Percentiles rank a stretch among this genome's conserved stretches.
phyloP scores from a whole-genome alignment of 371 early-diverging fungal genomes.

The Mucor piriformis region DNA sequence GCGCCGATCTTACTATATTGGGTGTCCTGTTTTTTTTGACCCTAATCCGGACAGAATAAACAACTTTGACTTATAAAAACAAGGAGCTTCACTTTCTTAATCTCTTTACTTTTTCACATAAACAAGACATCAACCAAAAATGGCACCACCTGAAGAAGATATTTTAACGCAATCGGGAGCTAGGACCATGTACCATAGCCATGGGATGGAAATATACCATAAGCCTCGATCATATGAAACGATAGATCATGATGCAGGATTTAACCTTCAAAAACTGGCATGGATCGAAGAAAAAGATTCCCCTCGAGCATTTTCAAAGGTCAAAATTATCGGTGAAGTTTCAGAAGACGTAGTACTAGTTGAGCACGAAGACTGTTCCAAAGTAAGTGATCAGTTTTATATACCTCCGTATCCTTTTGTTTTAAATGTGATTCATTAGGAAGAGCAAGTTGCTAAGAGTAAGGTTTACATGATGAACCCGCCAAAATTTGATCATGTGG shows the following conservation, averaged over 20 bases:
- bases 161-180: neutral
- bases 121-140: neutral
- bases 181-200: slow-evolving; percentile 18
- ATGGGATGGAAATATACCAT: slow-evolving; percentile 29
- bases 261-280: slow-evolving; percentile 25
- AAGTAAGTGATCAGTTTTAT: neutral
- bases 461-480: slow-evolving; percentile 97
- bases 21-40: slow-evolving; percentile 6
- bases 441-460: slow-evolving; percentile 7
- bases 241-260: slow-evolving; percentile 23
- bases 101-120: neutral
- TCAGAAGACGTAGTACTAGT: slow-evolving; percentile 10
- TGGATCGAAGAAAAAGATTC: slow-evolving; percentile 16
- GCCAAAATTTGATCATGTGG: slow-evolving; percentile 97
- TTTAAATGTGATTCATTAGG: neutral
- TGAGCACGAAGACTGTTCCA: slow-evolving; percentile 19
- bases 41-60: slow-evolving; percentile 3
- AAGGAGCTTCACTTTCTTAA: neutral
- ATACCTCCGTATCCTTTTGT: neutral
- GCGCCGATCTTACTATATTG: neutral
- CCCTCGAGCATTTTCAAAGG: slow-evolving; percentile 8
- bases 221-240: slow-evolving; percentile 2
- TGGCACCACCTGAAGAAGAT: slow-evolving; percentile 17
- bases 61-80: neutral
- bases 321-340: slow-evolving; percentile 6